Conservation (phyloP, 164 flowering plant genomes). For the Tetracentron sinense region DNA sequence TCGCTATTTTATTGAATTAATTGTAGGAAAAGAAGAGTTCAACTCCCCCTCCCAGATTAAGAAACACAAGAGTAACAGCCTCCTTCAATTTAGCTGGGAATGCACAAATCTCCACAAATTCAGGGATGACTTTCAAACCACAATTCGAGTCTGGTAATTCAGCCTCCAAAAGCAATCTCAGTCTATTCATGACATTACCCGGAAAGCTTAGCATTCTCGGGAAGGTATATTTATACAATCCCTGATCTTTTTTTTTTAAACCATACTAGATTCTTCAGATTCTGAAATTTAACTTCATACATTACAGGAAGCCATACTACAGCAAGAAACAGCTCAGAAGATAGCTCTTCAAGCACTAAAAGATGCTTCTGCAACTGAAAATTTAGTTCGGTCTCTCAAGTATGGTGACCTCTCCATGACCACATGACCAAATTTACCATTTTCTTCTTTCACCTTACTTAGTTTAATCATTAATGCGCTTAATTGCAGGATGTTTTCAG, state of each 20-base stretch:
- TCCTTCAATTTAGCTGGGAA: slow-evolving; percentile 25
- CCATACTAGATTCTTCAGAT: no score
- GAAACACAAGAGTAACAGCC: slow-evolving; percentile 27
- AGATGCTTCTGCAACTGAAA: slow-evolving; percentile 80
- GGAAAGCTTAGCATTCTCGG: slow-evolving; percentile 52
- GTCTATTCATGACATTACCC: slow-evolving; percentile 42
- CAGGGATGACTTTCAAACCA: slow-evolving; percentile 17
- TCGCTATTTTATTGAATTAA: no score
- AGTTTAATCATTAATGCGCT: neutral
- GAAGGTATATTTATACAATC: slow-evolving; percentile 33
- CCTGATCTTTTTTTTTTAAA: neutral
- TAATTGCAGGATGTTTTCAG: slow-evolving; percentile 64
- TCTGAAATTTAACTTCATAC: no score
- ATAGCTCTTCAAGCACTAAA: slow-evolving; percentile 82
- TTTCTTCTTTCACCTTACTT: no score
- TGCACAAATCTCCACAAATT: slow-evolving; percentile 13
- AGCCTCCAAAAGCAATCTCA: slow-evolving; percentile 15
- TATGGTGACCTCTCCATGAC: slow-evolving; percentile 18
- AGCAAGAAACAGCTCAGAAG: slow-evolving; percentile 75
- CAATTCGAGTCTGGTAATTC: slow-evolving; percentile 27
- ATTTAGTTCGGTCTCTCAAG: slow-evolving; percentile 71
- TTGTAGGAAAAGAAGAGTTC: slow-evolving; percentile 51
- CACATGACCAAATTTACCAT: no score
- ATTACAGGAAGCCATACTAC: slow-evolving; percentile 77
- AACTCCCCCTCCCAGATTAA: slow-evolving; percentile 51